Percentiles rank a stretch among this genome's conserved stretches.
phyloP scores from a whole-genome alignment of 1,284 basidiomycete genomes.

The Bondarzewia mesenterica region DNA sequence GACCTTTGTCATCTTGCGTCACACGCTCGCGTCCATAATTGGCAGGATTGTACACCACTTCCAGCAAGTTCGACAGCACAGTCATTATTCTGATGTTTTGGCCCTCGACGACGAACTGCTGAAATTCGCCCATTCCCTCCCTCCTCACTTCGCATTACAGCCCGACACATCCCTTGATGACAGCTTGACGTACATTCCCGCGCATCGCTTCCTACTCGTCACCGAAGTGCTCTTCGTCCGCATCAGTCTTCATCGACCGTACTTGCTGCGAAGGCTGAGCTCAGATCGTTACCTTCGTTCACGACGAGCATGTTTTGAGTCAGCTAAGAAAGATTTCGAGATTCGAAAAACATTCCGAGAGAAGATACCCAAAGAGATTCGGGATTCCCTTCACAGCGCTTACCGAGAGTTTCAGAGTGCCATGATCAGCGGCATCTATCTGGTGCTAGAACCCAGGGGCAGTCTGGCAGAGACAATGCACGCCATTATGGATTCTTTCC shows the following conservation, averaged over 20 bases:
- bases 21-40: constrained; percentile 78
- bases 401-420: constrained; percentile 81
- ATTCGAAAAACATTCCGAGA: constrained; percentile 62
- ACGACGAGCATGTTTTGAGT: constrained; percentile 71
- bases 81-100: constrained; percentile 82
- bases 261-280: constrained; percentile 62
- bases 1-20: constrained; percentile 85
- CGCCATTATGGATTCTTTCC: constrained; percentile 67
- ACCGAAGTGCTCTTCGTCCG: constrained; percentile 78
- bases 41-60: constrained; percentile 93
- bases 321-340: constrained; percentile 68
- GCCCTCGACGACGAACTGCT: constrained; percentile 81
- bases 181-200: constrained; percentile 51
- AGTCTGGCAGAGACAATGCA: constrained; percentile 64
- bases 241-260: constrained; percentile 72
- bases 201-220: constrained; percentile 72
- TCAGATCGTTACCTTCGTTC: constrained; percentile 74
- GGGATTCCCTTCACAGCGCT: constrained; percentile 65
- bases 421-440: constrained; percentile 80
- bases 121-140: constrained; percentile 68
- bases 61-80: constrained; percentile 78
- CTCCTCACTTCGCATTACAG: constrained; percentile 69
- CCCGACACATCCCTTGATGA: constrained; percentile 78
- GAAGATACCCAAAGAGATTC: constrained; percentile 49
- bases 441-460: constrained; percentile 69